Percentiles rank a stretch among this genome's conserved stretches.
phyloP scores from a whole-genome alignment of 176 grass and related monocot species.

The Melocanna baccifera region DNA sequence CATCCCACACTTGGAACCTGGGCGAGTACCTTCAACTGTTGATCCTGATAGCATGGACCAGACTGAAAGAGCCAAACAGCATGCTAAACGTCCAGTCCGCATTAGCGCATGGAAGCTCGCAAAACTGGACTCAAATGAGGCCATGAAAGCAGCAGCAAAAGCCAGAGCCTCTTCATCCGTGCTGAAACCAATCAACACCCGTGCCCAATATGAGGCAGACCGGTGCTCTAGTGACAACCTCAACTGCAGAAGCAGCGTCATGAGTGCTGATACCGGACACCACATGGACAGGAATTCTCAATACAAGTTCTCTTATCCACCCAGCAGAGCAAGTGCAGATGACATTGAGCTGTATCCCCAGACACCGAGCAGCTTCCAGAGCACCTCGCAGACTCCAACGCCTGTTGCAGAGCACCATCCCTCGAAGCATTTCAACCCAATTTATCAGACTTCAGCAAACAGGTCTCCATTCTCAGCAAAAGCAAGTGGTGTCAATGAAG shows the following conservation, averaged over 20 bases:
- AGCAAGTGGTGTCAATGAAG: slow-evolving; percentile 41
- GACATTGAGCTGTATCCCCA: slow-evolving; percentile 56
- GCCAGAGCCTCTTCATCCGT: slow-evolving; percentile 92
- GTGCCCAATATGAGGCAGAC: slow-evolving; percentile 36
- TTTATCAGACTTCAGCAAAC: slow-evolving; percentile 70
- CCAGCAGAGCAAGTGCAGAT: slow-evolving; percentile 68
- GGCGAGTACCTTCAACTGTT: slow-evolving; percentile 77
- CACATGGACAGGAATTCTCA: slow-evolving; percentile 55
- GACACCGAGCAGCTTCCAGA: slow-evolving; percentile 61
- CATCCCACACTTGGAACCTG: slow-evolving; percentile 80
- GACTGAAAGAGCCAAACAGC: slow-evolving; percentile 44
- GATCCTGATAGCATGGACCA: slow-evolving; percentile 81
- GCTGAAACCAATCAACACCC: slow-evolving; percentile 65
- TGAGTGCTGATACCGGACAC: slow-evolving; percentile 53
- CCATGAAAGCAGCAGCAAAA: slow-evolving; percentile 84
- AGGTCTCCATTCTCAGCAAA: slow-evolving; percentile 58
- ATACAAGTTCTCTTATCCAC: slow-evolving; percentile 52
- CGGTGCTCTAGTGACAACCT: slow-evolving; percentile 40
- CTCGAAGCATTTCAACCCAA: slow-evolving; percentile 76
- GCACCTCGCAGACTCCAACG: slow-evolving; percentile 36
- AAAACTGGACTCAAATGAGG: slow-evolving; percentile 82
- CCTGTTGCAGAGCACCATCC: slow-evolving; percentile 50
- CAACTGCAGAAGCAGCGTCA: slow-evolving; percentile 52
- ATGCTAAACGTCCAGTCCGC: slow-evolving; percentile 68
- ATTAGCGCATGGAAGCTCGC: slow-evolving; percentile 96